Evolutionary conservation across 129 eudicot species (phyloP).

Genomic region (Saposhnikovia divaricata): DNA sequence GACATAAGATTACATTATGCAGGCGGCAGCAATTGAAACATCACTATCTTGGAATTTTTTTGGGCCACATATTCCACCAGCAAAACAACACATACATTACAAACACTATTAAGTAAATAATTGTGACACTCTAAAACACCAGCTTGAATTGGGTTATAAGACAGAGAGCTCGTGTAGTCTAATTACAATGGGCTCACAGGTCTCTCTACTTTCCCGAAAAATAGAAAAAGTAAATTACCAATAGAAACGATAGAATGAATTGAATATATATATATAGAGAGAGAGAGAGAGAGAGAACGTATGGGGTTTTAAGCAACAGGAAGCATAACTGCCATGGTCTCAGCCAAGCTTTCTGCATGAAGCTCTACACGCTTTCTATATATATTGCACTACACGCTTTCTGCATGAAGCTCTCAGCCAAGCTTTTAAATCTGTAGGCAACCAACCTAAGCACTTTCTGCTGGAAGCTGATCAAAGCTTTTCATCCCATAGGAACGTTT

Average conservation of each 20-base stretch:
- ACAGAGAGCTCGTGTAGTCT: not conserved
- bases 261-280: slow-evolving; percentile 3
- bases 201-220: not conserved
- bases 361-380: slow-evolving; percentile 27
- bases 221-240: not conserved
- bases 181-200: slow-evolving; percentile 20
- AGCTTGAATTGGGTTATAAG: not conserved
- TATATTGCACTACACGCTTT: slow-evolving; percentile 16
- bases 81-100: slow-evolving; percentile 11
- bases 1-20: slow-evolving; percentile 8
- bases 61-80: slow-evolving; percentile 1
- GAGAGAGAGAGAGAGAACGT: slow-evolving; percentile 8
- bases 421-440: slow-evolving; percentile 9
- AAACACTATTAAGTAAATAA: slow-evolving; percentile 10
- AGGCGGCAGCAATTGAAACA: slow-evolving; percentile 26
- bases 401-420: slow-evolving; percentile 37
- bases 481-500: slow-evolving; percentile 33
- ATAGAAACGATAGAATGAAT: slow-evolving; percentile 1
- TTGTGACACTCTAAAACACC: slow-evolving; percentile 1
- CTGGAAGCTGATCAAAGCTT: slow-evolving; percentile 34
- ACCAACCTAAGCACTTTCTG: slow-evolving; percentile 30
- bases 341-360: slow-evolving; percentile 32
- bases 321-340: slow-evolving; percentile 29
- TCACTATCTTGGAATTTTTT: slow-evolving; percentile 2
- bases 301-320: slow-evolving; percentile 13